Evolutionary conservation across 441 rosid genomes (phyloP).

Genomic region (Daphne laureola): DNA sequence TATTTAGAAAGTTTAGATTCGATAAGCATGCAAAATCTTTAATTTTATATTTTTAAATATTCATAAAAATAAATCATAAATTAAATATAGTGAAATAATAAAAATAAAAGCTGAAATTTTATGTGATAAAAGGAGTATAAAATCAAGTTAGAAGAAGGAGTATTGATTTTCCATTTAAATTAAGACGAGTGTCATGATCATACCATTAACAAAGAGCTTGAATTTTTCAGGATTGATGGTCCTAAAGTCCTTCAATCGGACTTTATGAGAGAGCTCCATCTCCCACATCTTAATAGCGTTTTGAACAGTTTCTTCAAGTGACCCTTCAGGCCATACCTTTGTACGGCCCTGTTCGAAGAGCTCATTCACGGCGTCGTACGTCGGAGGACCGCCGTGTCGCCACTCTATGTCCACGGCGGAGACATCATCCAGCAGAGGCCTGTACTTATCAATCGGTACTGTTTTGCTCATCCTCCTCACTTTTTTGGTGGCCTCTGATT

Average conservation of each 20-base stretch:
- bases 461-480: slow-evolving; percentile 5
- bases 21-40: too few relatives aligned
- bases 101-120: too few relatives aligned
- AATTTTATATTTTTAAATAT: too few relatives aligned
- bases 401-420: slow-evolving; percentile 33
- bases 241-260: slow-evolving; percentile 53
- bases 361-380: slow-evolving; percentile 38
- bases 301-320: slow-evolving; percentile 68
- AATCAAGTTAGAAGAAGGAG: too few relatives aligned
- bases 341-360: slow-evolving; percentile 71
- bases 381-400: slow-evolving; percentile 67
- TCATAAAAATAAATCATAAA: too few relatives aligned
- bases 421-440: slow-evolving; percentile 34
- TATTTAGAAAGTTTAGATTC: too few relatives aligned
- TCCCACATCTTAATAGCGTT: slow-evolving; percentile 83
- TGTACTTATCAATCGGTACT: slow-evolving; percentile 32
- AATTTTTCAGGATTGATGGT: slow-evolving; percentile 61
- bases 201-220: slow-evolving; percentile 71
- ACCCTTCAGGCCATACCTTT: slow-evolving; percentile 65
- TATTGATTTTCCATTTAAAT: too few relatives aligned
- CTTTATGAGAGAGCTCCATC: slow-evolving; percentile 77
- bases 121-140: too few relatives aligned
- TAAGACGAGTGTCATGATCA: not conserved
- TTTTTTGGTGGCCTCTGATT: too few relatives aligned
- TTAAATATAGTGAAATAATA: too few relatives aligned